A percentile compares a stretch with the other conserved stretches of the same genome.
Conservation (phyloP, 768 basidiomycete species). For the Neoboletus brunneissimus region DNA sequence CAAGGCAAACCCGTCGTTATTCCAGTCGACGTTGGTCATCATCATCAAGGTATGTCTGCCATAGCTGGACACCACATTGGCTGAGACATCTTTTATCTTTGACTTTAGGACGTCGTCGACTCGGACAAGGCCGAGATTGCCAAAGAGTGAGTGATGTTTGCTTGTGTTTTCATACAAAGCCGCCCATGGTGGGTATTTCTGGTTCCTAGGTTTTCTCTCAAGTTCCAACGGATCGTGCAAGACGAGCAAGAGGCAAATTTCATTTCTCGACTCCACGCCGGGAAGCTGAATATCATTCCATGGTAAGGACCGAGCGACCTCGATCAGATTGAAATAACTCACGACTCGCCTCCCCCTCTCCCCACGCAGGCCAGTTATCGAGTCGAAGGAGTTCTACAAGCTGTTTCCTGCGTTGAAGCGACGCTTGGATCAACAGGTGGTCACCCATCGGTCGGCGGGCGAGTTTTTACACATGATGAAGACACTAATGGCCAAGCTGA, state of each 20-base stretch:
- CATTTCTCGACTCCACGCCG: conserved; percentile 56
- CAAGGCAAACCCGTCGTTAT: conserved; percentile 53
- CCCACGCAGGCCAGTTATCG: conserved; percentile 49
- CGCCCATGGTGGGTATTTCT: background rate
- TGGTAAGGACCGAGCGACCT: conserved; percentile 36
- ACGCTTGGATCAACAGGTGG: conserved; percentile 44
- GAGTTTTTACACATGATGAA: conserved; percentile 58
- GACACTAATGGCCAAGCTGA: conserved; percentile 65
- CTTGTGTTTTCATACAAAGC: background rate
- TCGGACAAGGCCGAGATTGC: conserved; percentile 57
- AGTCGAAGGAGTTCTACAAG: conserved; percentile 57
- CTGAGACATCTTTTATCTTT: background rate
- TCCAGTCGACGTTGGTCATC: conserved; percentile 56
- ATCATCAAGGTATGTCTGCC: conserved; percentile 51
- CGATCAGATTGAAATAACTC: too few species aligned
- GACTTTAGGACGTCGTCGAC: conserved; percentile 56
- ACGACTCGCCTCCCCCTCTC: too few species aligned
- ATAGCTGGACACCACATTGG: background rate
- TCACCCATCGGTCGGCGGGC: conserved; percentile 50
- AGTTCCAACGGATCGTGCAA: conserved; percentile 61
- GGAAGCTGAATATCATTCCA: conserved; percentile 54
- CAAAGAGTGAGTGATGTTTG: conserved; percentile 42
- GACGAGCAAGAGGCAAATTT: conserved; percentile 62
- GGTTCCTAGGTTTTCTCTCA: conserved; percentile 46
- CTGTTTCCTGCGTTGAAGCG: conserved; percentile 48